Percentiles rank a stretch among this genome's conserved stretches.
phyloP scores from a whole-genome alignment of 2,329 filamentous ascomycete genomes.

The Ceratocystis alfenasii region DNA sequence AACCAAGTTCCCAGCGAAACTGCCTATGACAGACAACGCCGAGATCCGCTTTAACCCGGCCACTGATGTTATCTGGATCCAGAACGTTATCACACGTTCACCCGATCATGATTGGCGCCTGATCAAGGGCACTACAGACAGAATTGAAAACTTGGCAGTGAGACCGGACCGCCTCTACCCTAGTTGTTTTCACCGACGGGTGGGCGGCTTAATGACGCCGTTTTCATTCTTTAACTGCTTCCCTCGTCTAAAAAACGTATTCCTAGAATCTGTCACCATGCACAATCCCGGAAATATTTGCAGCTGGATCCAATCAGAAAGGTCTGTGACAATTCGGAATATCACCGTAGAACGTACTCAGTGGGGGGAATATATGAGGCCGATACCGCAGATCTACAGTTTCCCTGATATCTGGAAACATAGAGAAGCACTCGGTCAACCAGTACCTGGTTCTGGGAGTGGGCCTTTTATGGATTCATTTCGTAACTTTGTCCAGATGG shows the following conservation, averaged over 20 bases:
- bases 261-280: constrained; percentile 1
- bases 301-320: constrained; percentile 15
- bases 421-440: background rate
- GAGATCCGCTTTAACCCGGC: constrained; percentile 12
- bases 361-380: background rate
- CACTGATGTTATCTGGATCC: constrained; percentile 16
- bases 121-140: background rate
- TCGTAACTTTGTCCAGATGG: background rate
- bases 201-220: background rate
- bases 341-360: constrained; percentile 3
- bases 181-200: background rate
- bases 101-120: background rate
- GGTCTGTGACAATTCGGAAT: constrained; percentile 14
- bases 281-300: background rate
- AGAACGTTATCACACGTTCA: background rate
- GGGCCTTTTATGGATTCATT: background rate
- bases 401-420: constrained; percentile 13
- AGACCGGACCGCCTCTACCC: background rate
- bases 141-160: constrained; percentile 18
- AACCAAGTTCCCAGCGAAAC: constrained; percentile 2
- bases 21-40: background rate
- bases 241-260: constrained; percentile 15
- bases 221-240: constrained; percentile 15
- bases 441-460: constrained; percentile 9
- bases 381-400: background rate